A percentile compares a stretch with the other conserved stretches of the same genome.
Evolutionary conservation across 345 rosid genomes (phyloP).

Genomic region (Clarkia xantiana): DNA sequence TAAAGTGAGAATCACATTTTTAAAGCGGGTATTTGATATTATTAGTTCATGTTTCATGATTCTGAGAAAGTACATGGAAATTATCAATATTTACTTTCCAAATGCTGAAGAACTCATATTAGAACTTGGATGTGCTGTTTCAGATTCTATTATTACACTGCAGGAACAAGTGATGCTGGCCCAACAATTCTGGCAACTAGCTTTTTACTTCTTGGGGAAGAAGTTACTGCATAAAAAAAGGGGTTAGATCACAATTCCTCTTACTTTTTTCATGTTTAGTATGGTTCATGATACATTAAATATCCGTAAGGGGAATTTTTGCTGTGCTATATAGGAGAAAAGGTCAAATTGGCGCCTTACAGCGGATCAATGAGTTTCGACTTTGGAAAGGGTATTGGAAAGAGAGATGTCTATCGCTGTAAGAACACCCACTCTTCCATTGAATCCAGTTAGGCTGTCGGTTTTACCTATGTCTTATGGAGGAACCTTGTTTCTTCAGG

Average conservation of each 20-base stretch:
- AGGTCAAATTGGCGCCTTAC: conserved; percentile 63
- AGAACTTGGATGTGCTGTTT: conserved; percentile 8
- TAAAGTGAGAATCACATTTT: neutral
- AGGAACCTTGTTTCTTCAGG: conserved; percentile 23
- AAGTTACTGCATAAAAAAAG: conserved; percentile 73
- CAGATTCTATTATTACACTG: conserved; percentile 91
- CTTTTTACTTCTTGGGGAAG: conserved; percentile 89
- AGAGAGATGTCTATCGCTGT: conserved; percentile 87
- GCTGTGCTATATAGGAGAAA: conserved; percentile 40
- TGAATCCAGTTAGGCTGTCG: neutral
- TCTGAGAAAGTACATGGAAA: too few relatives aligned
- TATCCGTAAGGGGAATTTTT: neutral
- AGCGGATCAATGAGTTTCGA: conserved; percentile 73
- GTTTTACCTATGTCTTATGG: neutral
- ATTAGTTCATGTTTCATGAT: too few relatives aligned
- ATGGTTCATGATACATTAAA: too few relatives aligned
- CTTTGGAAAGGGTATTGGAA: conserved; percentile 80
- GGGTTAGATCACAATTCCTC: conserved; percentile 22
- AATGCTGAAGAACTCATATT: neutral
- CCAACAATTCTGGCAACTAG: conserved; percentile 89
- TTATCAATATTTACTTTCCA: neutral
- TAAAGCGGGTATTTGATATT: too few relatives aligned
- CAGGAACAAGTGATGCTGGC: conserved; percentile 95
- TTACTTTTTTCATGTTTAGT: neutral
- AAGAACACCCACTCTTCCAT: conserved; percentile 21